These are phyloP conservation scores for Rhizopogon rudus DNA, from an alignment of 768 basidiomycete genomes.

Conservation along the genomic window DNA sequence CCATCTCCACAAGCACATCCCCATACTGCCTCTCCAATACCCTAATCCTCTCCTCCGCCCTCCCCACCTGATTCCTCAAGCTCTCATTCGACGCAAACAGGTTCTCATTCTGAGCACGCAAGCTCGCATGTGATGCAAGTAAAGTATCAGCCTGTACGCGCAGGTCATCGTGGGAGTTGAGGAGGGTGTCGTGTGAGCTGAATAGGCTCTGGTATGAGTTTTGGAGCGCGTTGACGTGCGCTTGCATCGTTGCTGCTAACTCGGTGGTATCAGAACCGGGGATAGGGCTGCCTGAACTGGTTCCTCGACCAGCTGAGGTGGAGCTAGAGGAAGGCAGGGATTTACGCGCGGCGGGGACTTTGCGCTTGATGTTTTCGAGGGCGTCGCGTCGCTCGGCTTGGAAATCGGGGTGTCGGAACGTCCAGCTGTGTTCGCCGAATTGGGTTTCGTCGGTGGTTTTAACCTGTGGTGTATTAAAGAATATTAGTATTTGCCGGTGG, in stretches of 20 bases:
- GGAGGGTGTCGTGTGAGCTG: conserved; percentile 23
- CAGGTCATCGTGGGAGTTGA: conserved; percentile 26
- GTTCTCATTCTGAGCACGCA: conserved; percentile 24
- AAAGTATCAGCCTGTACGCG: conserved; percentile 30
- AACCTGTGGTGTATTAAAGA: conserved; percentile 32
- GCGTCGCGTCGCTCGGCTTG: conserved; percentile 47
- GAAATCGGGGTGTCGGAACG: conserved; percentile 50
- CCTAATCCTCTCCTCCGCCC: conserved; percentile 48
- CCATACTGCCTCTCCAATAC: conserved; percentile 62
- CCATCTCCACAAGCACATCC: conserved; percentile 66
- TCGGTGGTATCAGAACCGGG: not conserved
- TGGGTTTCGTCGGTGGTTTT: conserved; percentile 83
- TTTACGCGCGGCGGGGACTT: conserved; percentile 39
- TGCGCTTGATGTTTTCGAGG: conserved; percentile 65
- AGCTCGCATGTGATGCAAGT: conserved; percentile 22
- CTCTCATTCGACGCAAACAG: conserved; percentile 21
- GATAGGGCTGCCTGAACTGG: conserved; percentile 4
- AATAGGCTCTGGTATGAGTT: conserved; percentile 22
- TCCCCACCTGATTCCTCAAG: conserved; percentile 24
- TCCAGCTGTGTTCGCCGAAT: conserved; percentile 58
- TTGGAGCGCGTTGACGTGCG: conserved; percentile 26
- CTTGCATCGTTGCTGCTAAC: conserved; percentile 6
- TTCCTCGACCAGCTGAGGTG: conserved; percentile 1
- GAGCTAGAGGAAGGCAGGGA: conserved; percentile 19
- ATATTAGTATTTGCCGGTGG: not conserved